Evolutionary conservation across 768 basidiomycete genomes (phyloP).

Genomic region (Tricholoma matsutake): DNA sequence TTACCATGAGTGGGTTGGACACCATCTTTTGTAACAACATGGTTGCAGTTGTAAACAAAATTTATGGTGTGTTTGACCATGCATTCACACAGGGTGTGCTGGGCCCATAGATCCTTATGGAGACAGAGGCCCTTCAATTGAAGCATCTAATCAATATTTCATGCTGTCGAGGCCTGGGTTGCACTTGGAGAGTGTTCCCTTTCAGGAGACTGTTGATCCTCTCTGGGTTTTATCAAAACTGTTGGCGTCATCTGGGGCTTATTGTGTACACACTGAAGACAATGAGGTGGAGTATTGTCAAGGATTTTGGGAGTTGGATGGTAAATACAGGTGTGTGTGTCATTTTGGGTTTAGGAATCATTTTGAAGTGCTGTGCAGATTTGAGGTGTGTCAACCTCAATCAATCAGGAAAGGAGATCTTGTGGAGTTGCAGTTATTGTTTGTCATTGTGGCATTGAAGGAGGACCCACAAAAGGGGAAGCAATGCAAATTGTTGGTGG

Average conservation of each 20-base stretch:
- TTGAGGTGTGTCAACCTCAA: not conserved
- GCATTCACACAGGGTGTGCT: not conserved
- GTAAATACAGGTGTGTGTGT: not conserved
- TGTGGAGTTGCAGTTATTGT: not conserved
- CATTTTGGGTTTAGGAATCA: not conserved
- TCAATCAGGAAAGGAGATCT: not conserved
- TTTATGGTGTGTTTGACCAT: not conserved
- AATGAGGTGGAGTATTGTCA: not conserved
- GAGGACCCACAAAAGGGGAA: conserved; percentile 1
- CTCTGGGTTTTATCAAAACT: not conserved
- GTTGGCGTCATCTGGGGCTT: not conserved
- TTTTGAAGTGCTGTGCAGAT: not conserved
- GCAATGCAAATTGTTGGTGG: not conserved
- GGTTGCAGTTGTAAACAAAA: not conserved
- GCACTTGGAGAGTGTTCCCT: not conserved
- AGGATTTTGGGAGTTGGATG: not conserved
- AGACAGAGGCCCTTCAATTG: not conserved
- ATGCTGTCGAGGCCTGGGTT: not conserved
- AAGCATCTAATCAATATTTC: not conserved
- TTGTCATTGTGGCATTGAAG: not conserved
- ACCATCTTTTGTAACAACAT: not conserved
- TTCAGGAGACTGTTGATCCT: not conserved
- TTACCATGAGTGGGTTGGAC: not conserved
- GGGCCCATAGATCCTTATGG: not conserved
- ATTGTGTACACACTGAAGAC: not conserved